Evolutionary conservation across 169 alveolate species (phyloP).

Genomic region (Perkinsus olseni): DNA sequence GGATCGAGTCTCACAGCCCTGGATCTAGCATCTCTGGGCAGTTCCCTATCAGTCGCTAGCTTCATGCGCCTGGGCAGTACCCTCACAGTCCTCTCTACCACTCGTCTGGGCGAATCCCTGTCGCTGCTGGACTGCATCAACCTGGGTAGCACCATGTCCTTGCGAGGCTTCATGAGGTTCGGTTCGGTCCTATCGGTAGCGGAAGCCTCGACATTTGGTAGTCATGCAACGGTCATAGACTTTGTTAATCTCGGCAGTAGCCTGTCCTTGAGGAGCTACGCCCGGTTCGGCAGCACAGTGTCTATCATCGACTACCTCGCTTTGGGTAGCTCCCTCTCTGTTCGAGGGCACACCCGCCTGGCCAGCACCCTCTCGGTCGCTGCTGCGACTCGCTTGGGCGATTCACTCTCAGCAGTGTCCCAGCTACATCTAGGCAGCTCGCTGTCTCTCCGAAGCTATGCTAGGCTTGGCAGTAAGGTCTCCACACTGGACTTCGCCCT

Average conservation of each 20-base stretch:
- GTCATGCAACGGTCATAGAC: not conserved
- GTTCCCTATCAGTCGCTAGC: not conserved
- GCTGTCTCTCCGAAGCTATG: not conserved
- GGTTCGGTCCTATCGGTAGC: not conserved
- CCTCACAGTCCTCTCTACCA: not conserved
- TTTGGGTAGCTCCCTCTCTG: not conserved
- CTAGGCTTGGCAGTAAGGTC: not conserved
- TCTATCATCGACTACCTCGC: not conserved
- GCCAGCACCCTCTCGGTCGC: not conserved
- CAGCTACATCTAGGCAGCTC: not conserved
- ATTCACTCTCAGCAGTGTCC: not conserved
- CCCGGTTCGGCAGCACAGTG: not conserved
- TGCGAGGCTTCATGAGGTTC: not conserved
- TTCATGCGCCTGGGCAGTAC: not conserved
- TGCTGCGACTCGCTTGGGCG: not conserved
- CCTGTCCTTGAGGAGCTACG: not conserved
- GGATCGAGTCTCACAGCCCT: not conserved
- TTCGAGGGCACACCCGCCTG: not conserved
- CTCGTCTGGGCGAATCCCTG: not conserved
- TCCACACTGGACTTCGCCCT: not conserved
- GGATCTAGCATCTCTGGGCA: not conserved
- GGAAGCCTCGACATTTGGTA: not conserved
- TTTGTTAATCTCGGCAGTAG: not conserved
- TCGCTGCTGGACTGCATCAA: not conserved
- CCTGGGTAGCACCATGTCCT: not conserved